These are phyloP conservation scores for Talaromyces sp. DNA, from an alignment of 2,329 filamentous ascomycete genomes.

Conservation along the genomic window DNA sequence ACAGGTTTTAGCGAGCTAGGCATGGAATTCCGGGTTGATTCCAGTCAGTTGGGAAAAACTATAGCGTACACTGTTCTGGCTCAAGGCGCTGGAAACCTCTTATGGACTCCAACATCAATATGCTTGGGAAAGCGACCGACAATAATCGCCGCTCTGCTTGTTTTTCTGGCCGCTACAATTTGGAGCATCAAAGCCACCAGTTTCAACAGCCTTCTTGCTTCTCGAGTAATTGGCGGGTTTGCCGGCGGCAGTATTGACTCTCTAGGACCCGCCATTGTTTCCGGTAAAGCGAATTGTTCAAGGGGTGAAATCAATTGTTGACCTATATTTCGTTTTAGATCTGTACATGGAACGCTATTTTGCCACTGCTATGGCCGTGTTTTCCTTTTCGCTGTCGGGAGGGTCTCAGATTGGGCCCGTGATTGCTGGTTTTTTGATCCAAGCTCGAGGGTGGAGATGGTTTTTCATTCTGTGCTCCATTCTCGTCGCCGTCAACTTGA, in stretches of 20 bases:
- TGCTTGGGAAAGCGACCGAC: conserved; percentile 34
- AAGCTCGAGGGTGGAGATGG: conserved; percentile 32
- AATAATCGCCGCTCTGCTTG: conserved; percentile 24
- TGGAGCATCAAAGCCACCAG: conserved; percentile 28
- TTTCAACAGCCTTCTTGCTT: conserved; percentile 25
- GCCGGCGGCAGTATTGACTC: conserved; percentile 24
- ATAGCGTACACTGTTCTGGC: conserved; percentile 21
- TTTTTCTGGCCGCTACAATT: conserved; percentile 25
- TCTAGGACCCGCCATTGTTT: conserved; percentile 28
- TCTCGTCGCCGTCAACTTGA: conserved; percentile 23
- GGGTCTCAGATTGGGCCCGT: conserved; percentile 31
- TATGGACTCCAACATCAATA: conserved; percentile 33
- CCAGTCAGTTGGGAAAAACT: conserved; percentile 15
- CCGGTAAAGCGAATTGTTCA: conserved; percentile 13
- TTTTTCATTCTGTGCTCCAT: conserved; percentile 32
- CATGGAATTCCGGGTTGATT: conserved; percentile 15
- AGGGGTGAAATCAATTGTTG: background rate
- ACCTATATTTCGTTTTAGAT: conserved; percentile 13
- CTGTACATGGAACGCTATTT: conserved; percentile 23
- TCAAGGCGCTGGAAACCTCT: conserved; percentile 24
- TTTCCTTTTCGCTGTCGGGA: conserved; percentile 26
- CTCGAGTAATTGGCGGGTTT: conserved; percentile 28
- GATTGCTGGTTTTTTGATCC: conserved; percentile 29
- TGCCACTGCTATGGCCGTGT: conserved; percentile 28
- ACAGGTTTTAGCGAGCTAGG: conserved; percentile 13